These are phyloP conservation scores for Claviceps cyperi DNA, from an alignment of 2,329 filamentous ascomycete genomes.

Conservation along the genomic window DNA sequence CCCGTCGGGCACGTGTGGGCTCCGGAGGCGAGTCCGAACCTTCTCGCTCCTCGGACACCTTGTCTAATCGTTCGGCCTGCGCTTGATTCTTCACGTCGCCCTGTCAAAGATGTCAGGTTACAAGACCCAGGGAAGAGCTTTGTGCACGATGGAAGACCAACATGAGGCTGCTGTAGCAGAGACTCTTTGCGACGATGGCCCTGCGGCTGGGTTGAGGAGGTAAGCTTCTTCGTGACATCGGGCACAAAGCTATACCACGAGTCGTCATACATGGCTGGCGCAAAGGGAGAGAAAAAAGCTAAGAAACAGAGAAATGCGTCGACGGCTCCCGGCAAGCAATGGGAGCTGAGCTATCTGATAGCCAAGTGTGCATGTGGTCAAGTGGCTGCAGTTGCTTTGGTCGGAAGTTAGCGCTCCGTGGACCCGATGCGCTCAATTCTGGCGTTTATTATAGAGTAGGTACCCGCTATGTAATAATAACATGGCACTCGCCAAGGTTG, in stretches of 20 bases:
- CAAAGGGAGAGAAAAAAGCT: not conserved
- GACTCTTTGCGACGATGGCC: slow-evolving; percentile 55
- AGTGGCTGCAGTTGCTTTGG: not conserved
- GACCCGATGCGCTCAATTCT: slow-evolving; percentile 1
- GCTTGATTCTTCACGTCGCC: slow-evolving; percentile 34
- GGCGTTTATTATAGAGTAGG: not conserved
- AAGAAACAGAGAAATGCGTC: not conserved
- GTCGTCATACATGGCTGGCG: slow-evolving; percentile 58
- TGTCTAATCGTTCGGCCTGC: slow-evolving; percentile 40
- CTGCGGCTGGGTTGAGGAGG: slow-evolving; percentile 26
- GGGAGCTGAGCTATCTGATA: slow-evolving; percentile 10
- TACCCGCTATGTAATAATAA: not conserved
- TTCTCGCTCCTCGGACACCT: slow-evolving; percentile 43
- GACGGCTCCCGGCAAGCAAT: not conserved
- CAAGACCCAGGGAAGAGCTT: not conserved
- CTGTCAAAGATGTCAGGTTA: slow-evolving; percentile 24
- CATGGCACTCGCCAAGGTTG: no score
- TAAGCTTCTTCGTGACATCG: slow-evolving; percentile 38
- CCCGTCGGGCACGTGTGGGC: slow-evolving; percentile 48
- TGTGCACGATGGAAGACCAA: slow-evolving; percentile 20
- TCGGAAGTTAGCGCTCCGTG: slow-evolving; percentile 5
- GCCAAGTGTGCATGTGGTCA: slow-evolving; percentile 8
- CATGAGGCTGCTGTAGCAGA: slow-evolving; percentile 52
- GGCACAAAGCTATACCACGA: slow-evolving; percentile 71
- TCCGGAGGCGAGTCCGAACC: slow-evolving; percentile 46